phyloP scores from a whole-genome alignment of 2,329 filamentous ascomycete species.

The Paracamarosporium sp. region DNA sequence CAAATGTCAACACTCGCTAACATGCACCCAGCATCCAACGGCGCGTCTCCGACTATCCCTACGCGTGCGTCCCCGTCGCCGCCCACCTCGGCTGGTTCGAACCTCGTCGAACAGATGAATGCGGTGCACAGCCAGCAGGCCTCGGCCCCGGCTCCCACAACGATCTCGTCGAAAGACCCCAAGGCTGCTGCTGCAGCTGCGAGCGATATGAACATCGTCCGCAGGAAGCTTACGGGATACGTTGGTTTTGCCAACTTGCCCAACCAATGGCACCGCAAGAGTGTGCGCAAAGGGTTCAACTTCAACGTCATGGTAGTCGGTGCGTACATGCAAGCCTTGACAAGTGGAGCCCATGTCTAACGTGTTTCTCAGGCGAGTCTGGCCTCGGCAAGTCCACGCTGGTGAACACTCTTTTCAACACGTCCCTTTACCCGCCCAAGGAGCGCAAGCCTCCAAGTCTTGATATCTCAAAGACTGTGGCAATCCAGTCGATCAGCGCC shows the following conservation, averaged over 20 bases:
- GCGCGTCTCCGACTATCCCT: constrained; percentile 51
- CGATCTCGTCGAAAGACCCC: constrained; percentile 69
- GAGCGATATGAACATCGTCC: constrained; percentile 85
- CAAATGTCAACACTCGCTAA: constrained; percentile 35
- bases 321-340: constrained; percentile 60
- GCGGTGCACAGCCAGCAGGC: constrained; percentile 57
- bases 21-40: constrained; percentile 52
- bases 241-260: constrained; percentile 98
- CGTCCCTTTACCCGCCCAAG: constrained; percentile 96
- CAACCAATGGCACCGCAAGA: constrained; percentile 99
- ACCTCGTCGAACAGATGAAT: constrained; percentile 65
- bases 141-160: constrained; percentile 53
- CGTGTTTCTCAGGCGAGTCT: constrained; percentile 78
- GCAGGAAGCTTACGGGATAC: constrained; percentile 97
- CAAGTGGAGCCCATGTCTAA: constrained; percentile 16
- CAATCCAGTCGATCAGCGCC: constrained; percentile 61
- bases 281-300: constrained; percentile 99
- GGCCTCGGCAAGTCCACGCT: constrained; percentile 98
- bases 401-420: constrained; percentile 99
- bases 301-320: constrained; percentile 99
- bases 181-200: constrained; percentile 61
- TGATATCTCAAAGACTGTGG: constrained; percentile 87
- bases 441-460: constrained; percentile 97
- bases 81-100: constrained; percentile 58
- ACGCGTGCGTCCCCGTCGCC: constrained; percentile 57